These are phyloP conservation scores for Eragrostis tef DNA, from an alignment of 202 grass and related monocot species.

Conservation along the genomic window DNA sequence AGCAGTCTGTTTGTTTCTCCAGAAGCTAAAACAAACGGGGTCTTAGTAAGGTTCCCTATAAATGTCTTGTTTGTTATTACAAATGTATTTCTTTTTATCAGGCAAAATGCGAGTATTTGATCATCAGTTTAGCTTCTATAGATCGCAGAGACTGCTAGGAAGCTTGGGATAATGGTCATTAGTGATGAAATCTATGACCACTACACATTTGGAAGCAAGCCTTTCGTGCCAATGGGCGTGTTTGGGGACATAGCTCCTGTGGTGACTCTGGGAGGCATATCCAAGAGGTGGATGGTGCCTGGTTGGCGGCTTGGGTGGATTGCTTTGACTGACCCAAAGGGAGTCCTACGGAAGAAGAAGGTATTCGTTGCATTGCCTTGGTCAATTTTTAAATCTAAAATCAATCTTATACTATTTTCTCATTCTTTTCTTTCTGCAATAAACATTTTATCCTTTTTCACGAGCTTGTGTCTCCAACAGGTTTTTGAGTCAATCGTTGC, in stretches of 20 bases:
- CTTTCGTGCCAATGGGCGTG: conserved; percentile 60
- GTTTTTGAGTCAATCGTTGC: conserved; percentile 49
- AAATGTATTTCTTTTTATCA: background rate
- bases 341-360: conserved; percentile 52
- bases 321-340: conserved; percentile 47
- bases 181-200: conserved; percentile 62
- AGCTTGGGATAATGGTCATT: conserved; percentile 59
- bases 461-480: conserved; percentile 18
- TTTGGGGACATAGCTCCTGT: conserved; percentile 54
- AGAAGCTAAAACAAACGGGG: too few relatives aligned
- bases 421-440: too few relatives aligned
- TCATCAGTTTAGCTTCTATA: background rate
- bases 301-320: conserved; percentile 71
- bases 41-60: too few relatives aligned
- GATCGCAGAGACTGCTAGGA: conserved; percentile 57
- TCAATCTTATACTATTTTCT: too few relatives aligned
- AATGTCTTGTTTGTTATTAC: too few relatives aligned
- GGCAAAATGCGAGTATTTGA: background rate
- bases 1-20: too few relatives aligned
- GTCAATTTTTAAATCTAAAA: background rate
- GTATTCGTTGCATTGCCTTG: background rate
- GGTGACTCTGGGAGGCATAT: conserved; percentile 60
- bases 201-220: conserved; percentile 49
- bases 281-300: conserved; percentile 71
- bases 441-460: background rate